Conservation (phyloP, 345 rosid genomes). For the Syzygium aromaticum region DNA sequence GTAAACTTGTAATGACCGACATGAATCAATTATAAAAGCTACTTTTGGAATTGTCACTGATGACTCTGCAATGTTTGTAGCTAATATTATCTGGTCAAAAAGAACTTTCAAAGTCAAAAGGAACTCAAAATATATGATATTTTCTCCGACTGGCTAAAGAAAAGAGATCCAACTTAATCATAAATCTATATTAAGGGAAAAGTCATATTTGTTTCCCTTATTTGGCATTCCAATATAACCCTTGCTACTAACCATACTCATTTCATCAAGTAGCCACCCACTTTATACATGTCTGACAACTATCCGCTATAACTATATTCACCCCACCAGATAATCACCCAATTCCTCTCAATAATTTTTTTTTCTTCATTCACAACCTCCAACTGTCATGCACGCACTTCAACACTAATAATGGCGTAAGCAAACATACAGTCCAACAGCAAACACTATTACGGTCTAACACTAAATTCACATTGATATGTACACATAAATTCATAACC, state of each 20-base stretch:
- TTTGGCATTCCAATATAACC: not conserved
- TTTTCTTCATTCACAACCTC: not conserved
- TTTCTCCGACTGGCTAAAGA: not conserved
- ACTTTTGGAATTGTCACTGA: conserved; percentile 94
- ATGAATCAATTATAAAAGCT: conserved; percentile 86
- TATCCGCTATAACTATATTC: not conserved
- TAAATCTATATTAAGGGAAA: not conserved
- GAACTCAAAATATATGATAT: not conserved
- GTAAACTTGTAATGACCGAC: conserved; percentile 87
- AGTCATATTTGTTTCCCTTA: not conserved
- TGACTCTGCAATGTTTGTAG: conserved; percentile 95
- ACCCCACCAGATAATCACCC: not conserved
- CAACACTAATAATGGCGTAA: not conserved
- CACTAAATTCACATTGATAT: not conserved
- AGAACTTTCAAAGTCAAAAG: not conserved
- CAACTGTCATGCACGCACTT: not conserved
- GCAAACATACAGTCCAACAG: not conserved
- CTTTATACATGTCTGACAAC: not conserved
- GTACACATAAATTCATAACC: not conserved
- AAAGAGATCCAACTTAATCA: not conserved
- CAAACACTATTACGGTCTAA: not conserved
- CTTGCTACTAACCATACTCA: not conserved
- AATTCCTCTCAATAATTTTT: not conserved
- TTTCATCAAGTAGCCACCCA: not conserved
- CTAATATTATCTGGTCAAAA: conserved; percentile 66